A percentile compares a stretch with the other conserved stretches of the same genome.
Conservation (phyloP, 208 protist genomes). For the Leishmania aethiopica region DNA sequence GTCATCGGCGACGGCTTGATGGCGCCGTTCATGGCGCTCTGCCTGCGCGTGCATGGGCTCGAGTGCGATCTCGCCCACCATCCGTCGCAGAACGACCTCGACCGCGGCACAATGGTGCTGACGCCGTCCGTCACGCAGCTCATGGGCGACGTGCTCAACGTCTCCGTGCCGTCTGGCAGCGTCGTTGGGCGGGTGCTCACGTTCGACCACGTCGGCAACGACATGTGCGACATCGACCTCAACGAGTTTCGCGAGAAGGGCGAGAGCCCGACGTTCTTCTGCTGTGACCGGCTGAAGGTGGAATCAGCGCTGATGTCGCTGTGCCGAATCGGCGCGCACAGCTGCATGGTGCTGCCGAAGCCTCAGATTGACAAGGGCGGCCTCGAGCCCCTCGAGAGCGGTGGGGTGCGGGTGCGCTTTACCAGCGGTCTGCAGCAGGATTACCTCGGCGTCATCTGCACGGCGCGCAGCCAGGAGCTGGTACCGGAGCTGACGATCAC, state of each 20-base stretch:
- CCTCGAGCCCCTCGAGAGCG: constrained; percentile 77
- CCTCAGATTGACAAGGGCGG: constrained; percentile 77
- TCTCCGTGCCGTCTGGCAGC: constrained; percentile 89
- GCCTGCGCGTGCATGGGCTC: constrained; percentile 87
- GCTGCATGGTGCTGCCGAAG: constrained; percentile 84
- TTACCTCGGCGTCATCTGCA: constrained; percentile 92
- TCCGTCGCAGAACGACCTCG: constrained; percentile 59
- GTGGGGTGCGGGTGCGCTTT: constrained; percentile 88
- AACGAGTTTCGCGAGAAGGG: constrained; percentile 93
- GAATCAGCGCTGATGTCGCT: constrained; percentile 84
- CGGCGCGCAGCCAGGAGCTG: constrained; percentile 67
- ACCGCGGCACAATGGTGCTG: constrained; percentile 88
- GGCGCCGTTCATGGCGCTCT: constrained; percentile 93
- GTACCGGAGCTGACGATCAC: constrained; percentile 84
- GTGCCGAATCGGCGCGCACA: constrained; percentile 80
- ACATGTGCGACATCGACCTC: constrained; percentile 92
- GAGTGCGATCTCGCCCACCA: constrained; percentile 89
- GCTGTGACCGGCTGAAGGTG: constrained; percentile 89
- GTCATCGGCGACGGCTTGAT: constrained; percentile 92
- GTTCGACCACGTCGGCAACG: constrained; percentile 93
- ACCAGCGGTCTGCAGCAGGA: constrained; percentile 74
- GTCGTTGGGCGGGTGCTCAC: constrained; percentile 88
- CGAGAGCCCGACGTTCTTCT: constrained; percentile 94
- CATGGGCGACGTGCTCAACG: constrained; percentile 91
- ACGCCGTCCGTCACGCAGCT: constrained; percentile 92